Evolutionary conservation across 78 protist species (phyloP).

Genomic region (Dictyostelium capitatum): DNA sequence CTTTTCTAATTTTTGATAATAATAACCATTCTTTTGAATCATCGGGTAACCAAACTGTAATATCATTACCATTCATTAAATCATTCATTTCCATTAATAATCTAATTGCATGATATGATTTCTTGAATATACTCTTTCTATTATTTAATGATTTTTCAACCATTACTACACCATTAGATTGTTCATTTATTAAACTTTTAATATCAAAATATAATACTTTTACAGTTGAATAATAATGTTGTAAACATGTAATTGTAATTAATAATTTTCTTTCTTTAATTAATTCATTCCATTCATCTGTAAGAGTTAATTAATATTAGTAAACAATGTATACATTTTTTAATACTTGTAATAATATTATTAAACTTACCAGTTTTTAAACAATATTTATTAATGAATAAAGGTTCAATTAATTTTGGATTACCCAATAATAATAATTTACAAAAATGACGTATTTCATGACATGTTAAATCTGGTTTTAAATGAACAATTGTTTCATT

Average conservation of each 20-base stretch:
- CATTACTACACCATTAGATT: background rate
- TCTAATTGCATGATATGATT: slow-evolving; percentile 61
- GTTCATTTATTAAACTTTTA: background rate
- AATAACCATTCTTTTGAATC: background rate
- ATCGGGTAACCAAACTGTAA: background rate
- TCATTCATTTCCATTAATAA: slow-evolving; percentile 28
- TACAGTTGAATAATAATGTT: slow-evolving; percentile 34
- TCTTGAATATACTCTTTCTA: slow-evolving; percentile 34
- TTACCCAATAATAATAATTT: slow-evolving; percentile 37
- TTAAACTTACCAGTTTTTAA: background rate
- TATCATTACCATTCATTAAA: background rate
- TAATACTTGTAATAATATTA: background rate
- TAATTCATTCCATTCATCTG: slow-evolving; percentile 16
- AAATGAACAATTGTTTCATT: slow-evolving; percentile 19
- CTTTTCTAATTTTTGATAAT: slow-evolving; percentile 13
- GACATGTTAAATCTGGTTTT: slow-evolving; percentile 53
- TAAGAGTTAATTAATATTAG: background rate
- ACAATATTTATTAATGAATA: slow-evolving; percentile 6
- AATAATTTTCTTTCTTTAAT: background rate
- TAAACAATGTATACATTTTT: background rate
- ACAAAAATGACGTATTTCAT: slow-evolving; percentile 34
- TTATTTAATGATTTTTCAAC: background rate
- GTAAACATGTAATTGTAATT: background rate
- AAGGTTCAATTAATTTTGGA: slow-evolving; percentile 46
- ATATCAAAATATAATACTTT: slow-evolving; percentile 24